Evolutionary conservation across 1,284 basidiomycete species (phyloP).

Genomic region (Sutorius eximius): DNA sequence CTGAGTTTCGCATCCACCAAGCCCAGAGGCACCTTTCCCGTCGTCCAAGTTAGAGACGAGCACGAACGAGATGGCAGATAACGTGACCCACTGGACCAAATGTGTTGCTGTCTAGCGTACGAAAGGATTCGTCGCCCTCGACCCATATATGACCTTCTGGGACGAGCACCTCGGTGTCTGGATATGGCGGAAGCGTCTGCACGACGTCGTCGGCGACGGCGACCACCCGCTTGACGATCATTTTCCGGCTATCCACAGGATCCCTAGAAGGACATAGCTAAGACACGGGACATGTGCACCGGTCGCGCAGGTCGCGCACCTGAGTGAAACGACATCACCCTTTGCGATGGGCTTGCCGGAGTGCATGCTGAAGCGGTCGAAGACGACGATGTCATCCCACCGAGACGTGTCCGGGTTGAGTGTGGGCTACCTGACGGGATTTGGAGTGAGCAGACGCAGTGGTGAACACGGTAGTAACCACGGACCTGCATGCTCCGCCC

Average conservation of each 20-base stretch:
- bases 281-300: not conserved
- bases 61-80: not conserved
- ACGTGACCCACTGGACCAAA: slow-evolving; percentile 62
- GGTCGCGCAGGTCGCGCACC: slow-evolving; percentile 37
- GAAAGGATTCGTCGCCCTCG: slow-evolving; percentile 52
- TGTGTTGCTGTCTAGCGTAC: slow-evolving; percentile 69
- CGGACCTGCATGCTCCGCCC: slow-evolving; percentile 78
- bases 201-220: slow-evolving; percentile 65
- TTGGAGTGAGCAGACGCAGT: not conserved
- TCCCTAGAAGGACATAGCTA: slow-evolving; percentile 43
- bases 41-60: not conserved
- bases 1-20: slow-evolving; percentile 63
- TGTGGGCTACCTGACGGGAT: slow-evolving; percentile 58
- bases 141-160: slow-evolving; percentile 71
- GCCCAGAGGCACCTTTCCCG: slow-evolving; percentile 54
- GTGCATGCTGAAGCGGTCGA: slow-evolving; percentile 52
- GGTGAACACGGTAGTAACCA: not conserved
- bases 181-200: slow-evolving; percentile 69
- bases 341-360: slow-evolving; percentile 41
- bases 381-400: slow-evolving; percentile 62
- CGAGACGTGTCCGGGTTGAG: slow-evolving; percentile 69
- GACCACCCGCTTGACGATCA: slow-evolving; percentile 68
- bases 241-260: slow-evolving; percentile 52
- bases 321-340: slow-evolving; percentile 67
- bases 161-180: slow-evolving; percentile 52